phyloP scores from a whole-genome alignment of 306 rosid species.

The Notholithocarpus densiflorus region DNA sequence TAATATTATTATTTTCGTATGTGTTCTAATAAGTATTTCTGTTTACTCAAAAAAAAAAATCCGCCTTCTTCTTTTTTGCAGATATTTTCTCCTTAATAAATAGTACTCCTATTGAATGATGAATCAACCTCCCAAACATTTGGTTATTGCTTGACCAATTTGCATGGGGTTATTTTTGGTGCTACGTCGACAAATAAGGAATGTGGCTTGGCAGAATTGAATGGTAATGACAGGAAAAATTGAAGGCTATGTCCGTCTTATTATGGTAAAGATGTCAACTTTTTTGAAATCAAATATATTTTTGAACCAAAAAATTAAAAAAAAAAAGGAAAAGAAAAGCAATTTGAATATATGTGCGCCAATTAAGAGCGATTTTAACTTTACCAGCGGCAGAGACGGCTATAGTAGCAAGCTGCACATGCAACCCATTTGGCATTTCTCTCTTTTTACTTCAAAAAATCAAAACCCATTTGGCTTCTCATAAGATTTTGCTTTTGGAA shows the following conservation, averaged over 20 bases:
- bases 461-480: slow-evolving; percentile 44
- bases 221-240: background rate
- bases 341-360: slow-evolving; percentile 19
- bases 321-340: too few relatives aligned
- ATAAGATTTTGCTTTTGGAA: slow-evolving; percentile 21
- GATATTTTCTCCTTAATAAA: too few relatives aligned
- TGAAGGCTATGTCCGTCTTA: slow-evolving; percentile 18
- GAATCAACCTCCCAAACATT: too few relatives aligned
- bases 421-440: slow-evolving; percentile 43
- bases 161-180: background rate
- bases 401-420: slow-evolving; percentile 46
- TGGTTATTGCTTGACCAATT: too few relatives aligned
- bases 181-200: background rate
- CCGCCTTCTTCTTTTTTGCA: too few relatives aligned
- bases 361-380: slow-evolving; percentile 42
- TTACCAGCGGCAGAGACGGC: slow-evolving; percentile 33
- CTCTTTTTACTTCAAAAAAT: slow-evolving; percentile 16
- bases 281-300: too few relatives aligned
- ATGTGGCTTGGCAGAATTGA: background rate
- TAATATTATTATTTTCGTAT: too few relatives aligned
- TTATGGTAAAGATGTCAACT: background rate
- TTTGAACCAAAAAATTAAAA: too few relatives aligned
- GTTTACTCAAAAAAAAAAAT: too few relatives aligned
- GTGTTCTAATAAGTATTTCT: too few relatives aligned
- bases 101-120: too few relatives aligned